Percentiles rank a stretch among this genome's conserved stretches.
Evolutionary conservation across 345 rosid species (phyloP).

Genomic region (Diplotaxis tenuifolia): DNA sequence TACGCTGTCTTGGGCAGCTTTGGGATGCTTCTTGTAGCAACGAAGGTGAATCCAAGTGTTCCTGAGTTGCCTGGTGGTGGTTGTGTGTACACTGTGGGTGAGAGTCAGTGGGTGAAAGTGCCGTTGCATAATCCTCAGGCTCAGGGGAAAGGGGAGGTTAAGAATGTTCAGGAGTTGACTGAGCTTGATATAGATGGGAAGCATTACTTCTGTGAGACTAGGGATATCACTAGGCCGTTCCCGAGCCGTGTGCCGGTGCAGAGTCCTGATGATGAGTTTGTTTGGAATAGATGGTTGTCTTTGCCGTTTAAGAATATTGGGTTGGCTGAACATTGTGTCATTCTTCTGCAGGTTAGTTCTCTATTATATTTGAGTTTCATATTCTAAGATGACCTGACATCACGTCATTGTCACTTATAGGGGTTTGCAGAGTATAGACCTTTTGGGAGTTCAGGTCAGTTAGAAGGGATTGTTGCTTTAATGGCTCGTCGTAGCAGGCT

Average conservation of each 20-base stretch:
- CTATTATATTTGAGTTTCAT: not conserved
- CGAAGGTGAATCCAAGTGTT: slow-evolving; percentile 64
- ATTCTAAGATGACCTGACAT: not conserved
- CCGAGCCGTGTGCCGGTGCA: slow-evolving; percentile 75
- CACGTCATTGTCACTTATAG: slow-evolving; percentile 41
- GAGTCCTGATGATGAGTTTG: slow-evolving; percentile 86
- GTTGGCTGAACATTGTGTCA: slow-evolving; percentile 64
- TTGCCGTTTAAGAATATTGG: slow-evolving; percentile 68
- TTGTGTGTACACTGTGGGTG: slow-evolving; percentile 70
- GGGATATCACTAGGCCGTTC: slow-evolving; percentile 86
- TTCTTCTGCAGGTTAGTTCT: slow-evolving; percentile 87
- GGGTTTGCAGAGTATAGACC: slow-evolving; percentile 95
- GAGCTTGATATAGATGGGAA: slow-evolving; percentile 95
- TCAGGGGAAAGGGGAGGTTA: slow-evolving; percentile 84
- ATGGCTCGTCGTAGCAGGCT: slow-evolving; percentile 94
- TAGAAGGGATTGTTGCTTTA: slow-evolving; percentile 88
- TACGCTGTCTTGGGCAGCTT: slow-evolving; percentile 81
- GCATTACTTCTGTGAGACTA: slow-evolving; percentile 87
- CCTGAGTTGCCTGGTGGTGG: slow-evolving; percentile 93
- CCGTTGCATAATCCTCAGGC: slow-evolving; percentile 74
- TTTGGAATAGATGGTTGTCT: slow-evolving; percentile 92
- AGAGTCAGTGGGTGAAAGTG: slow-evolving; percentile 89
- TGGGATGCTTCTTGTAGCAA: slow-evolving; percentile 85
- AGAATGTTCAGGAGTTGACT: slow-evolving; percentile 80
- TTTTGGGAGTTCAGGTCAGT: slow-evolving; percentile 89